phyloP scores from a whole-genome alignment of 805 yeast species.

The Jamesozyma lodderae region DNA sequence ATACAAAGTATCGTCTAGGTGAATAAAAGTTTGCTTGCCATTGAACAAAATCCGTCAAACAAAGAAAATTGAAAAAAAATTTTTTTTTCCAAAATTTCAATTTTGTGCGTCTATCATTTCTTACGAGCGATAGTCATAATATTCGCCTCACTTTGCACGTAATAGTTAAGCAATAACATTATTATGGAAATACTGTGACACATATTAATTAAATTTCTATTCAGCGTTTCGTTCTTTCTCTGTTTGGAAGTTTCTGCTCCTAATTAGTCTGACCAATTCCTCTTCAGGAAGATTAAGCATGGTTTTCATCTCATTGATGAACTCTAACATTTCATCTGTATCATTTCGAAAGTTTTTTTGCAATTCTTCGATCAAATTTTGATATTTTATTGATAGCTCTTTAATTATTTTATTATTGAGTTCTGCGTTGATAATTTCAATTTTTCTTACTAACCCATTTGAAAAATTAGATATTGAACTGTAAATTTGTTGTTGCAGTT shows the following conservation, averaged over 20 bases:
- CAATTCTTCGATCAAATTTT: constrained; percentile 26
- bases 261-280: constrained; percentile 15
- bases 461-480: constrained; percentile 31
- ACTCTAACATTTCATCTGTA: constrained; percentile 31
- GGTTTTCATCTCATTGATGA: constrained; percentile 30
- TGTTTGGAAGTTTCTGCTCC: constrained; percentile 6
- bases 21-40: not conserved
- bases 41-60: not conserved
- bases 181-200: no score
- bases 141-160: no score
- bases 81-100: no score
- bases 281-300: constrained; percentile 32
- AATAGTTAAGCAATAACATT: no score
- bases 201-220: no score
- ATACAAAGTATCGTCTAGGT: not conserved
- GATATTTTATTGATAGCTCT: constrained; percentile 32
- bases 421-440: constrained; percentile 31
- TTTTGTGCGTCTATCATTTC: constrained; percentile 6
- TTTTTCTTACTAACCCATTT: constrained; percentile 29
- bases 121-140: no score
- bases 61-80: not conserved
- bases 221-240: no score
- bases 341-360: constrained; percentile 31
- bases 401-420: constrained; percentile 29
- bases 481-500: constrained; percentile 31